Conservation (phyloP, 192 early-diverging fungal species). For the Mortierella antarctica region DNA sequence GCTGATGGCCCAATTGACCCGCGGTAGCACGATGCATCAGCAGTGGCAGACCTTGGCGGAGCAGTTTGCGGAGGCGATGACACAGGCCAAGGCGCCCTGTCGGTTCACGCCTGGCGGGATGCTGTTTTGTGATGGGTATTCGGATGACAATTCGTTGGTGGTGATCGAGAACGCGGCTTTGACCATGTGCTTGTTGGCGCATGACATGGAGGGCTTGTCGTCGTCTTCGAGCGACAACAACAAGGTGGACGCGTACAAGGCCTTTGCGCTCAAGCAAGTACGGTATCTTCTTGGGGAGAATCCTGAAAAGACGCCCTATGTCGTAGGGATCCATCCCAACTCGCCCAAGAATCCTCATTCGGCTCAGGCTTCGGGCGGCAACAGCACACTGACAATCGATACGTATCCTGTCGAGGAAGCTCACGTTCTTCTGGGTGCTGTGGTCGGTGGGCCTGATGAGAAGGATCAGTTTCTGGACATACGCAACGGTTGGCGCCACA, state of each 20-base stretch:
- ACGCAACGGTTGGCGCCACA: slow-evolving; percentile 55
- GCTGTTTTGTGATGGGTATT: slow-evolving; percentile 28
- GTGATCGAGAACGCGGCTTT: slow-evolving; percentile 31
- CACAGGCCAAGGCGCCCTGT: slow-evolving; percentile 5
- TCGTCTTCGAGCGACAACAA: background rate
- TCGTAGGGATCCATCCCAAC: slow-evolving; percentile 64
- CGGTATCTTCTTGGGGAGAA: slow-evolving; percentile 64
- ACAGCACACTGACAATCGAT: slow-evolving; percentile 46
- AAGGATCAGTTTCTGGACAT: slow-evolving; percentile 59
- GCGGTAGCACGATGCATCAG: slow-evolving; percentile 5
- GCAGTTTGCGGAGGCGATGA: slow-evolving; percentile 42
- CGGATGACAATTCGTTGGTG: slow-evolving; percentile 26
- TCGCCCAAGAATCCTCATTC: slow-evolving; percentile 66
- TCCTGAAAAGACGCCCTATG: slow-evolving; percentile 62
- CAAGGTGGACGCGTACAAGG: slow-evolving; percentile 8
- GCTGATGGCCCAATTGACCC: slow-evolving; percentile 50
- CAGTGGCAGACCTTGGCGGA: slow-evolving; percentile 54
- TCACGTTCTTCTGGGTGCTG: slow-evolving; percentile 58
- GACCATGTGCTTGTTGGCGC: slow-evolving; percentile 11
- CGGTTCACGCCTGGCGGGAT: slow-evolving; percentile 57
- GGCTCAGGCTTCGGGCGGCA: slow-evolving; percentile 60
- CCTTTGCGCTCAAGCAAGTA: slow-evolving; percentile 54
- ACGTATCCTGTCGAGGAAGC: slow-evolving; percentile 39
- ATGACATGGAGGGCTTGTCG: slow-evolving; percentile 2
- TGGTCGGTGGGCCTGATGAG: slow-evolving; percentile 65